Conservation (phyloP, 345 rosid species). For the Bruguiera sexangula region DNA sequence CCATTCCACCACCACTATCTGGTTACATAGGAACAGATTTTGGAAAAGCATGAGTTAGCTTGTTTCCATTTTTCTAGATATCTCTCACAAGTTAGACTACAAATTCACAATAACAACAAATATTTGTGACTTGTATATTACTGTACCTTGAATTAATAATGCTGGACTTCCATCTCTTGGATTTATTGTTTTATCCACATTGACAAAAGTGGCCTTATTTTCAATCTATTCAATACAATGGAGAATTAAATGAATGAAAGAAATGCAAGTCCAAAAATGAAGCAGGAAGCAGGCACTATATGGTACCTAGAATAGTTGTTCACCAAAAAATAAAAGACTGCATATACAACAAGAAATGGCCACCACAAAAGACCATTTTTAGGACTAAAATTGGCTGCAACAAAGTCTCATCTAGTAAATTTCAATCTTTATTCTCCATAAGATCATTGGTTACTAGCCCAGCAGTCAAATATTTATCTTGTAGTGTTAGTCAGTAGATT, state of each 20-base stretch:
- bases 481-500: no score
- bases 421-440: no score
- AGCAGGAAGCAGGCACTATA: no score
- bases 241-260: slow-evolving; percentile 17
- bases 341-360: slow-evolving; percentile 11
- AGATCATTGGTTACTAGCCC: no score
- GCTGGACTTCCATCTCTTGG: slow-evolving; percentile 75
- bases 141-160: slow-evolving; percentile 74
- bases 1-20: slow-evolving; percentile 99
- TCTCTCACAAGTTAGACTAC: background rate
- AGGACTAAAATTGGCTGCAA: no score
- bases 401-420: no score
- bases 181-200: slow-evolving; percentile 69
- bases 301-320: no score
- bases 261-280: slow-evolving; percentile 10
- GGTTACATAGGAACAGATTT: slow-evolving; percentile 16
- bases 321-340: slow-evolving; percentile 16
- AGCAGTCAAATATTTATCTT: no score
- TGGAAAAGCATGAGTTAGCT: background rate
- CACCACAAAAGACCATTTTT: background rate
- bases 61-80: slow-evolving; percentile 12
- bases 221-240: slow-evolving; percentile 60
- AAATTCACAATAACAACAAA: background rate
- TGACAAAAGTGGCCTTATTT: slow-evolving; percentile 96
- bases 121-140: background rate